Percentiles rank a stretch among this genome's conserved stretches.
phyloP scores from a whole-genome alignment of 345 rosid genomes.

The Anastatica hierochuntica region DNA sequence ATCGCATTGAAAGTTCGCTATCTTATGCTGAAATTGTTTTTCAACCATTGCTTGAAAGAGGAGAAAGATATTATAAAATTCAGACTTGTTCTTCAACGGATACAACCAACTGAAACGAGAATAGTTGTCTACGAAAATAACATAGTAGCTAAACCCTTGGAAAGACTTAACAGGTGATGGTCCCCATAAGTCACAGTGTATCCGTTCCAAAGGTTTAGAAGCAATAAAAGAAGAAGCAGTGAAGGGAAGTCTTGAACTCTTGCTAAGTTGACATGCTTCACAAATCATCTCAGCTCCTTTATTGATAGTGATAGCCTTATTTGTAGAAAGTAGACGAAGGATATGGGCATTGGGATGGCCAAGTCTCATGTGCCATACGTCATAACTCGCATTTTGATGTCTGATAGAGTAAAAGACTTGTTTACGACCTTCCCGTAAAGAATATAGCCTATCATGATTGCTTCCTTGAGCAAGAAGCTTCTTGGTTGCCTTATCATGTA shows the following conservation, averaged over 20 bases:
- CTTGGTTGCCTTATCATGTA: neutral
- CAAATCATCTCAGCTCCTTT: rapidly evolving
- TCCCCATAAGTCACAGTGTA: neutral
- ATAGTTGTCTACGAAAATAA: neutral
- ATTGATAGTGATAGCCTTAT: neutral
- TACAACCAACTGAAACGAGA: neutral
- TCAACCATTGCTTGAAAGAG: neutral
- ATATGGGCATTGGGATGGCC: neutral
- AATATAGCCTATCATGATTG: too few relatives aligned
- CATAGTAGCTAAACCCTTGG: neutral
- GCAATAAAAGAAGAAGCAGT: too few relatives aligned
- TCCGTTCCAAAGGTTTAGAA: neutral
- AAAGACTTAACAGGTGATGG: neutral
- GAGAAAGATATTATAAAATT: neutral
- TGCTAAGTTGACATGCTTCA: neutral
- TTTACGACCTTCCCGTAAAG: too few relatives aligned
- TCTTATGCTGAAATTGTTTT: neutral
- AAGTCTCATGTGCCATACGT: neutral
- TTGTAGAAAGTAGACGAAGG: neutral
- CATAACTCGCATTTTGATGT: neutral
- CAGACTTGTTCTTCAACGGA: neutral
- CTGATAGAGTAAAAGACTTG: neutral
- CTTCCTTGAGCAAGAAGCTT: neutral
- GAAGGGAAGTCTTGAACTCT: too few relatives aligned
- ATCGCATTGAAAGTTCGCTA: neutral